Evolutionary conservation across 352 stramenopile genomes (phyloP).

Genomic region (Phytophthora kernoviae): DNA sequence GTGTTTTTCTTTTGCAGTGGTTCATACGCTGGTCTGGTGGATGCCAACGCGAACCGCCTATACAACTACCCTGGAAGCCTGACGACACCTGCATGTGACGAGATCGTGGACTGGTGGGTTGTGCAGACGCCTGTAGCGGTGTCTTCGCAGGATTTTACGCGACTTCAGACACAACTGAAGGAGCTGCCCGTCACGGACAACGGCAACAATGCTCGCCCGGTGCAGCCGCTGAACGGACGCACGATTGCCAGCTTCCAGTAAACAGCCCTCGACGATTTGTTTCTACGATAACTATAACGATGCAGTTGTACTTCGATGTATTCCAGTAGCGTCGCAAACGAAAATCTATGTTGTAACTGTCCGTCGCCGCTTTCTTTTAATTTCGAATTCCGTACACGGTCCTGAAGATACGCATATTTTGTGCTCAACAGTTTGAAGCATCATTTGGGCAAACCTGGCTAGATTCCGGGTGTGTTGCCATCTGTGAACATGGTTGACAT

Average conservation of each 20-base stretch:
- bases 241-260: not conserved
- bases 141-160: constrained; percentile 21
- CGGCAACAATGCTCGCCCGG: constrained; percentile 31
- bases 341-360: too few relatives aligned
- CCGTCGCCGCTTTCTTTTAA: too few relatives aligned
- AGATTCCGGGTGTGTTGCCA: too few relatives aligned
- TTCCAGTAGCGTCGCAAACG: too few relatives aligned
- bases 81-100: constrained; percentile 42
- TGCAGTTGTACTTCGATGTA: too few relatives aligned
- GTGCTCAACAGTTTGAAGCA: too few relatives aligned
- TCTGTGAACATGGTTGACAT: too few relatives aligned
- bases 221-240: constrained; percentile 31
- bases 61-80: constrained; percentile 5
- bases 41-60: not conserved
- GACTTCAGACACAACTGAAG: constrained; percentile 17
- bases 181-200: constrained; percentile 21
- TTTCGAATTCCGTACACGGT: too few relatives aligned
- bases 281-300: too few relatives aligned
- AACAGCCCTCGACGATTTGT: not conserved
- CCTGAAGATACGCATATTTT: too few relatives aligned
- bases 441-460: too few relatives aligned
- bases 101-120: constrained; percentile 59
- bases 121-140: constrained; percentile 40
- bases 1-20: not conserved
- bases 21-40: constrained; percentile 12